Evolutionary conservation across 805 yeast species (phyloP).

Genomic region (Helenozyma baotianmanensis): DNA sequence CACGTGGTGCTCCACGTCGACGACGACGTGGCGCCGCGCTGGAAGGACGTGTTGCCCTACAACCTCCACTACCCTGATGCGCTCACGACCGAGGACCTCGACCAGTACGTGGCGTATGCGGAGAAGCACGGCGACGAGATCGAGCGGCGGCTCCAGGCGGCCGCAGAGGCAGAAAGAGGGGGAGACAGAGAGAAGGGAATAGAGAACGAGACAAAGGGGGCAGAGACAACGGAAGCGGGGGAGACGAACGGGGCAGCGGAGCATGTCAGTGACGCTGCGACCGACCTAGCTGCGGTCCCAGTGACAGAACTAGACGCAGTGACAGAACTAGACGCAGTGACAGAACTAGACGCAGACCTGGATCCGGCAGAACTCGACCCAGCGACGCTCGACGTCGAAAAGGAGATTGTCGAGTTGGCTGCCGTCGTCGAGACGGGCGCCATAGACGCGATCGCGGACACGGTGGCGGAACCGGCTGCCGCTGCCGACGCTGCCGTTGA

Average conservation of each 20-base stretch:
- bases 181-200: not conserved
- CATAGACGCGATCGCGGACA: not conserved
- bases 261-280: no score
- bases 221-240: not conserved
- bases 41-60: constrained; percentile 27
- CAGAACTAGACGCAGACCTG: no score
- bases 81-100: constrained; percentile 23
- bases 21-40: constrained; percentile 10
- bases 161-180: not conserved
- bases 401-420: no score
- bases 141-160: constrained; percentile 1
- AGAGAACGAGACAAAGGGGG: not conserved
- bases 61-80: constrained; percentile 25
- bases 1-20: constrained; percentile 22
- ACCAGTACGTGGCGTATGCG: constrained; percentile 19
- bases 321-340: no score
- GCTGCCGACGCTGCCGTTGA: not conserved
- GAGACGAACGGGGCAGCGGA: no score
- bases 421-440: not conserved
- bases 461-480: not conserved
- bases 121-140: constrained; percentile 11
- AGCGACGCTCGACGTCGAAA: no score
- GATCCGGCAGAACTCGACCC: no score
- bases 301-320: no score
- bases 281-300: no score